These are phyloP conservation scores for Jaltomata sinuosa DNA, from an alignment of 257 asterid genomes.

Conservation along the genomic window DNA sequence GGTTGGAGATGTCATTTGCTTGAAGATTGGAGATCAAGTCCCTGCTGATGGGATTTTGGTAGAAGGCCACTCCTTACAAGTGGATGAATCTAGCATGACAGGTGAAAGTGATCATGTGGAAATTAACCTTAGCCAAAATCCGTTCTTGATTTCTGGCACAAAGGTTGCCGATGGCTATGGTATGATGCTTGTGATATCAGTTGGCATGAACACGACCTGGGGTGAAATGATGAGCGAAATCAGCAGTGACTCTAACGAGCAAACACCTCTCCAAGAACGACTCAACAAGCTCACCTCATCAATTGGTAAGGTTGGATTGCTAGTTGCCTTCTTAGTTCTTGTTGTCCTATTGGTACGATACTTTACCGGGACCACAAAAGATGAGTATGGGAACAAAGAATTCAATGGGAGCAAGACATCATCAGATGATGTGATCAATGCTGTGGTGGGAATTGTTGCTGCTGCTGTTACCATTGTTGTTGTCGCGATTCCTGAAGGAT, in stretches of 20 bases:
- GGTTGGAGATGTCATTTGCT: constrained; percentile 36
- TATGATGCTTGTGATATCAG: constrained; percentile 36
- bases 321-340: constrained; percentile 38
- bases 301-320: constrained; percentile 35
- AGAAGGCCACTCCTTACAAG: constrained; percentile 24
- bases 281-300: constrained; percentile 35
- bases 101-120: constrained; percentile 33
- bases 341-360: constrained; percentile 16
- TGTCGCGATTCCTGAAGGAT: constrained; percentile 51
- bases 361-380: background rate
- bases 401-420: background rate
- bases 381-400: background rate
- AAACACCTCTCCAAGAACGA: constrained; percentile 42
- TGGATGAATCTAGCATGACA: constrained; percentile 37
- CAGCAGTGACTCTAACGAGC: constrained; percentile 16
- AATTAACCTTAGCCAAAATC: constrained; percentile 16
- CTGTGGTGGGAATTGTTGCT: constrained; percentile 33
- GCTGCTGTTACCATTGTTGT: constrained; percentile 42
- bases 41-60: constrained; percentile 41
- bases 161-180: constrained; percentile 36
- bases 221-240: constrained; percentile 47
- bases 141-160: constrained; percentile 31
- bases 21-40: constrained; percentile 42
- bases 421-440: constrained; percentile 10
- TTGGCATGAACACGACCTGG: constrained; percentile 40